Percentiles rank a stretch among this genome's conserved stretches.
phyloP scores from a whole-genome alignment of 345 rosid species.

The Citropsis articulata region DNA sequence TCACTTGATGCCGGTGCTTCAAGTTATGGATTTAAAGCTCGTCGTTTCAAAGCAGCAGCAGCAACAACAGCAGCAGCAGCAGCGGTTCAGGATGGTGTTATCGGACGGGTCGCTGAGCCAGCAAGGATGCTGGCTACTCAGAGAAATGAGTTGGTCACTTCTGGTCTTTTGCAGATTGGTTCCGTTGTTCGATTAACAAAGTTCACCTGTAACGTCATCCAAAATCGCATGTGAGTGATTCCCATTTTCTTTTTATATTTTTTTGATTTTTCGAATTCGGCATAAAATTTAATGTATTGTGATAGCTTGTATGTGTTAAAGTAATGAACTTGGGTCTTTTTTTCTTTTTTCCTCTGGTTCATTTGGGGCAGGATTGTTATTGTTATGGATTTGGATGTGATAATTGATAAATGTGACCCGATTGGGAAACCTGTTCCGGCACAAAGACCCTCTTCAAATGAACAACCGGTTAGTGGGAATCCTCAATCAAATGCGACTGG shows the following conservation, averaged over 20 bases:
- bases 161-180: constrained; percentile 54
- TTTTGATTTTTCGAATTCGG: too few species aligned
- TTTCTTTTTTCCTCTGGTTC: neutral
- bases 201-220: constrained; percentile 59
- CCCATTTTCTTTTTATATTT: too few species aligned
- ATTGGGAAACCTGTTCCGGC: constrained; percentile 49
- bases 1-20: constrained; percentile 62
- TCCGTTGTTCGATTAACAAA: constrained; percentile 53
- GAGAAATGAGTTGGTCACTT: constrained; percentile 47
- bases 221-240: constrained; percentile 51
- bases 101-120: constrained; percentile 61
- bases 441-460: constrained; percentile 29
- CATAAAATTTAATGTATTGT: neutral
- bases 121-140: constrained; percentile 72
- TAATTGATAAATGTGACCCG: constrained; percentile 35
- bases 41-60: constrained; percentile 44
- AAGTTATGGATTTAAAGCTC: constrained; percentile 65
- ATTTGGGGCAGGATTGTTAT: constrained; percentile 60
- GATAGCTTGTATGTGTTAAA: constrained; percentile 2
- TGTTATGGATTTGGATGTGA: constrained; percentile 54
- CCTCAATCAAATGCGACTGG: constrained; percentile 27
- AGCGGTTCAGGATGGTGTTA: constrained; percentile 50
- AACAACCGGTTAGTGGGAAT: constrained; percentile 25
- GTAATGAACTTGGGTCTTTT: too few species aligned
- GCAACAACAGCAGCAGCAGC: constrained; percentile 30